Conservation (phyloP, 208 protist genomes). For the Tetramitus jugosus region DNA sequence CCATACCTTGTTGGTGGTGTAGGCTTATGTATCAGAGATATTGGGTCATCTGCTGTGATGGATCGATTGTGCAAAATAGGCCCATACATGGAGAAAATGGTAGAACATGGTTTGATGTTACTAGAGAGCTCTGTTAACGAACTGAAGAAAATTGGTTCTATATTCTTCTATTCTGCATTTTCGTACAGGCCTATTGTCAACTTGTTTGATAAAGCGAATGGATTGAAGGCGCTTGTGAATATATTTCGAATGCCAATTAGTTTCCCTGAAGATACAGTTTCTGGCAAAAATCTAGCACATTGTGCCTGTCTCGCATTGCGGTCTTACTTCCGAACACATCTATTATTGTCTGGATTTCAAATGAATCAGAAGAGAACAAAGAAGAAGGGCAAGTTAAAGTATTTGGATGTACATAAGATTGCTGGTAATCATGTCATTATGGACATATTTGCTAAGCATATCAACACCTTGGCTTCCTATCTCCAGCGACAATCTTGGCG, state of each 20-base stretch:
- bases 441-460: neutral
- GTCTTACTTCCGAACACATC: neutral
- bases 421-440: neutral
- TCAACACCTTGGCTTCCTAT: neutral
- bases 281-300: neutral
- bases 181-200: neutral
- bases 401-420: neutral
- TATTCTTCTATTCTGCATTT: neutral
- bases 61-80: neutral
- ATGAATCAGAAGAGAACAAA: neutral
- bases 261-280: neutral
- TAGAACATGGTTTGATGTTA: neutral
- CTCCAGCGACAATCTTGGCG: neutral
- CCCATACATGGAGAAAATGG: neutral
- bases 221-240: neutral
- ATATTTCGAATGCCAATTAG: neutral
- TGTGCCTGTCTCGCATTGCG: neutral
- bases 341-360: neutral
- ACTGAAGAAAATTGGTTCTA: neutral
- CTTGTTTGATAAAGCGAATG: neutral
- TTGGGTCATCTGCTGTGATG: slow-evolving; percentile 31
- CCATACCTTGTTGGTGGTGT: slow-evolving; percentile 32
- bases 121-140: neutral
- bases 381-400: neutral
- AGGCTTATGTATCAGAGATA: slow-evolving; percentile 34